Evolutionary conservation across 192 early-diverging fungal genomes (phyloP).

Genomic region (Piromyces sp.): DNA sequence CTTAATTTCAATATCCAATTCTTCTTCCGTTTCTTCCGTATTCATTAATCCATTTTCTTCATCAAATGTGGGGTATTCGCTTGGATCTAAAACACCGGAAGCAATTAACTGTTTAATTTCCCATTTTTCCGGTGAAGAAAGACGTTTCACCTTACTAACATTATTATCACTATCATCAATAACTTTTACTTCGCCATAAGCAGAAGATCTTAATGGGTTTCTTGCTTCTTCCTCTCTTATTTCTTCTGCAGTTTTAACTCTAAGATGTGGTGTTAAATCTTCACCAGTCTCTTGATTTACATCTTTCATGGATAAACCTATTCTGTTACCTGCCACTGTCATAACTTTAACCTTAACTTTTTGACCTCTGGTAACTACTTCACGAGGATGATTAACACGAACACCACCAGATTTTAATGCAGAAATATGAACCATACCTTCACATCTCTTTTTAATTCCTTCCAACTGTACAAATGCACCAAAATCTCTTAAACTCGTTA

Average conservation of each 20-base stretch:
- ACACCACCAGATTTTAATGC: slow-evolving; percentile 38
- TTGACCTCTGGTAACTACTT: slow-evolving; percentile 72
- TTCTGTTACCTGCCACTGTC: slow-evolving; percentile 63
- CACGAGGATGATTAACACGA: slow-evolving; percentile 58
- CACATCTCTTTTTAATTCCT: slow-evolving; percentile 53
- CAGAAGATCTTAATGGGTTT: slow-evolving; percentile 48
- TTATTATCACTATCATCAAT: slow-evolving; percentile 18
- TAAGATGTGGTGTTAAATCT: slow-evolving; percentile 69
- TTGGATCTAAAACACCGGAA: slow-evolving; percentile 66
- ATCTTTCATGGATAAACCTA: slow-evolving; percentile 88
- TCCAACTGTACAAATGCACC: slow-evolving; percentile 81
- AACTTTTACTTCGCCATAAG: slow-evolving; percentile 17
- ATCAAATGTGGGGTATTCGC: slow-evolving; percentile 74
- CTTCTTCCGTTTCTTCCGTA: slow-evolving; percentile 80
- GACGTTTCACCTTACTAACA: slow-evolving; percentile 35
- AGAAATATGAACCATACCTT: slow-evolving; percentile 82
- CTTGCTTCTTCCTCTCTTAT: slow-evolving; percentile 32
- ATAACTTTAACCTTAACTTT: slow-evolving; percentile 86
- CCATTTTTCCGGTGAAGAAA: slow-evolving; percentile 88
- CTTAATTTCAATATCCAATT: slow-evolving; percentile 88
- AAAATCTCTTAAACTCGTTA: slow-evolving; percentile 77
- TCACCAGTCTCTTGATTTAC: slow-evolving; percentile 83
- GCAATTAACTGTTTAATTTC: slow-evolving; percentile 97
- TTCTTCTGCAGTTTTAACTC: slow-evolving; percentile 44
- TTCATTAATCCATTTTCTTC: slow-evolving; percentile 67